phyloP scores from a whole-genome alignment of 345 rosid species.

The Arabidopsis suecica region DNA sequence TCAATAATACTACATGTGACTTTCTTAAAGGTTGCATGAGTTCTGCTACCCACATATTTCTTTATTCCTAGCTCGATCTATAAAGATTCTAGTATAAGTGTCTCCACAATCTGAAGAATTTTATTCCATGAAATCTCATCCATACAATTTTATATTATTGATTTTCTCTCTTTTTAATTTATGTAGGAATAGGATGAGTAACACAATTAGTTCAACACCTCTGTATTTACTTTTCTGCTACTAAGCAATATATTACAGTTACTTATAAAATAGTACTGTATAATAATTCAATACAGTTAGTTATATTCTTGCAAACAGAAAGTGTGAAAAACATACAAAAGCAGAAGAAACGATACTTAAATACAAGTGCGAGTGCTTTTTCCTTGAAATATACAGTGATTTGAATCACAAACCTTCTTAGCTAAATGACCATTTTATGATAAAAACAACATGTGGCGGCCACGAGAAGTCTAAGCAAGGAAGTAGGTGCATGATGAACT shows the following conservation, averaged over 20 bases:
- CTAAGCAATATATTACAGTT: neutral
- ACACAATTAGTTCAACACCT: neutral
- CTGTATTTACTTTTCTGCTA: neutral
- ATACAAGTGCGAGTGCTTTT: too few species aligned
- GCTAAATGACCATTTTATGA: too few species aligned
- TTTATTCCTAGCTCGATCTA: constrained; percentile 17
- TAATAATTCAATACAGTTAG: too few species aligned
- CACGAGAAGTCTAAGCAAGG: too few species aligned
- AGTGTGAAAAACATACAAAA: too few species aligned
- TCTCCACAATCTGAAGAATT: neutral
- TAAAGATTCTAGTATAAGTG: constrained; percentile 17
- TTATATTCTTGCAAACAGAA: too few species aligned
- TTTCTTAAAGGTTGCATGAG: neutral
- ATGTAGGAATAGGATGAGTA: neutral
- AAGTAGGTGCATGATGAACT: too few species aligned
- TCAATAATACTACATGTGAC: neutral
- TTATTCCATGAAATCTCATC: constrained; percentile 25
- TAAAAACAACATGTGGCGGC: too few species aligned
- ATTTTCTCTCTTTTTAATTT: neutral
- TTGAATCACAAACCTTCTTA: too few species aligned
- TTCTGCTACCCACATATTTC: constrained; percentile 2
- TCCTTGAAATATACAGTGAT: too few species aligned
- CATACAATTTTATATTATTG: constrained; percentile 1
- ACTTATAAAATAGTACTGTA: too few species aligned
- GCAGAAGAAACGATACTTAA: too few species aligned